These are phyloP conservation scores for Orbilia ellipsospora DNA, from an alignment of 2,329 filamentous ascomycete species.

Conservation along the genomic window DNA sequence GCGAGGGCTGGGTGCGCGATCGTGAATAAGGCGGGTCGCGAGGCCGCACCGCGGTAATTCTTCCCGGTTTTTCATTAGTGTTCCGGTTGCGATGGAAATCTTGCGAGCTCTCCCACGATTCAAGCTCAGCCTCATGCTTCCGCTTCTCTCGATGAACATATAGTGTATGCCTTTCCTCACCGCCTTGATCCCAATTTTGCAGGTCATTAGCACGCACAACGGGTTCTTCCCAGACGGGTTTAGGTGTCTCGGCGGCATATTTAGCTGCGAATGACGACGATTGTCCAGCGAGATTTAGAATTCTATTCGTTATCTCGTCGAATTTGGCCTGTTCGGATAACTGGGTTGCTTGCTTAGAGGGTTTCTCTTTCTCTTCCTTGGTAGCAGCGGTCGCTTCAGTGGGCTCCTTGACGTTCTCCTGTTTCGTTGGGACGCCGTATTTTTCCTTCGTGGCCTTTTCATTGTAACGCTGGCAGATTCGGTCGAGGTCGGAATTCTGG, in stretches of 20 bases:
- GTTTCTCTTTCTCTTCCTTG: background rate
- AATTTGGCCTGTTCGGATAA: constrained; percentile 20
- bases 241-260: background rate
- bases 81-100: background rate
- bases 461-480: no score
- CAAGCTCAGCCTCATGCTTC: constrained; percentile 7
- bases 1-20: no score
- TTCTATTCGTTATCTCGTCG: constrained; percentile 28
- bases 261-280: background rate
- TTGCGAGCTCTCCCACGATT: constrained; percentile 15
- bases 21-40: no score
- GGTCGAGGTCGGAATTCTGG: no score
- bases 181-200: background rate
- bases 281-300: constrained; percentile 14
- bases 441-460: no score
- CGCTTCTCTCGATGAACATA: background rate
- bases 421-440: no score
- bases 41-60: no score
- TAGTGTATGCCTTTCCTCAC: background rate
- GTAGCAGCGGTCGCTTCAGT: background rate
- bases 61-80: background rate
- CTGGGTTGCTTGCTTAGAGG: background rate
- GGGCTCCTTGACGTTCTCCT: no score
- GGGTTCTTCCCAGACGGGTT: constrained; percentile 1
- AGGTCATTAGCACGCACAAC: background rate